Evolutionary conservation across 768 basidiomycete genomes (phyloP), one percentile per base, ranked within the genome.

Genomic region (Termitomyces sp.): DNA sequence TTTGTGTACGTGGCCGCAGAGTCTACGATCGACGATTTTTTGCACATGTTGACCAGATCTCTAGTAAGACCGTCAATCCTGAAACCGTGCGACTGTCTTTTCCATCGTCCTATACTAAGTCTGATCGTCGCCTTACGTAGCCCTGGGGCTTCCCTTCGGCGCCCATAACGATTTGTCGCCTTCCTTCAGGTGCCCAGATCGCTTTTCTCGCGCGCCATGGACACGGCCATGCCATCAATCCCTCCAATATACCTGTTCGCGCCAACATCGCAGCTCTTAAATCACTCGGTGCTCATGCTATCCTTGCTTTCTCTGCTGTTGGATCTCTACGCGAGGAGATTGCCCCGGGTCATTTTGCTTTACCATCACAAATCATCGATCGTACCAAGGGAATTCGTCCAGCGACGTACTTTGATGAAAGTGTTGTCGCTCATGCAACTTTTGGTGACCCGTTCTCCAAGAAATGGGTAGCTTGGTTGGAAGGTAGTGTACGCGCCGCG

Each of bases 261-360:
- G 96, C 96, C 60, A 99, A 98, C 78, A 93, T 98, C 65, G 89
- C 95, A 28, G 96, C 95, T 0, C 80, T 98, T 65, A 98, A 98
- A 71, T 86, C 84, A 41, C 78, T 98, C 61, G 96, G 96, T 41
- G 90, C 93, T 8, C 82, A 86, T 60, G 90, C 85, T 47, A 83
- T 98, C 67, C 76, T 98, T 60, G 93, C 94, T 7, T 98, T 98
- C 79, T 90, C 88, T 37, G 95, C 96, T 17, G 96, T 98, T 44
- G 96, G 96, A 26, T 94, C 91, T 9, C 80, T 99, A 11, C 82
- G 93, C 42, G 96, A 99, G 68, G 93, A 97, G 64, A 91, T 98
- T 70, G 69, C 83, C 32, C 94, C 94, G 0, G 94, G 96, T 24
- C 84, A 93, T 57, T 93, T 98, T 69, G 77, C 82, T 51, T 81